Evolutionary conservation across 805 yeast species (phyloP), one percentile per base, ranked within the genome.

Genomic region (Suhomyces canberraensis): DNA sequence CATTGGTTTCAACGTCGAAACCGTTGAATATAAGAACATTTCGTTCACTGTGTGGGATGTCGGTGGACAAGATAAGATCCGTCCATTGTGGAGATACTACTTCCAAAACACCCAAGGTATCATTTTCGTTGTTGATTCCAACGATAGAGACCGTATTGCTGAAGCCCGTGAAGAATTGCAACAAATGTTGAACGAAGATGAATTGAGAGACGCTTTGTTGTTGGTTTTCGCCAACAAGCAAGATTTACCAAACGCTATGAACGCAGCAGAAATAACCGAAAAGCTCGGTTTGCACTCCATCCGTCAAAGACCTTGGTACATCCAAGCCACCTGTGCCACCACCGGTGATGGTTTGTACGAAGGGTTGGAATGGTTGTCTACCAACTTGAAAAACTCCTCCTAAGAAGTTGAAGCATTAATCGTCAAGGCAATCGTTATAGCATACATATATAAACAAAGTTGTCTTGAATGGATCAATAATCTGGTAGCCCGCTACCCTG

Each of bases 281-380:
- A 64, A 64, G 54, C 61, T 64, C 50, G 69, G 69, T 35, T 63
- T 64, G 52, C 69, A 90, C 69, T 87, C 96, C 39, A 84, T 93
- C 67, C 85, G 96, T 77, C 96, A 90, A 76, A 87, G 98, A 74
- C 96, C 96, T 60, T 93, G 98, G 98, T 91, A 85, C 75, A 91
- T 93, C 66, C 97, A 91, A 75, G 88, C 98, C 52, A 87, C 98
- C 48, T 90, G 98, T 75, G 98, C 98, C 53, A 91, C 97, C 52
- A 86, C 98, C 46, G 98, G 64, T 43, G 64, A 58, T 45, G 64
- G 64, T 29, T 56, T 60, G 44, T 60, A 60, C 48, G 66, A 60
- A 43, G 66, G 66, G 35, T 59, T 60, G 51, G 66, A 60, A 46
- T 60, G 66, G 66, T 55, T 60, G 40, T 52, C 64, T 15, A 58